Base-by-base conservation (phyloP, 805 yeast genomes). In the Cyberlindnera lachancei region DNA sequence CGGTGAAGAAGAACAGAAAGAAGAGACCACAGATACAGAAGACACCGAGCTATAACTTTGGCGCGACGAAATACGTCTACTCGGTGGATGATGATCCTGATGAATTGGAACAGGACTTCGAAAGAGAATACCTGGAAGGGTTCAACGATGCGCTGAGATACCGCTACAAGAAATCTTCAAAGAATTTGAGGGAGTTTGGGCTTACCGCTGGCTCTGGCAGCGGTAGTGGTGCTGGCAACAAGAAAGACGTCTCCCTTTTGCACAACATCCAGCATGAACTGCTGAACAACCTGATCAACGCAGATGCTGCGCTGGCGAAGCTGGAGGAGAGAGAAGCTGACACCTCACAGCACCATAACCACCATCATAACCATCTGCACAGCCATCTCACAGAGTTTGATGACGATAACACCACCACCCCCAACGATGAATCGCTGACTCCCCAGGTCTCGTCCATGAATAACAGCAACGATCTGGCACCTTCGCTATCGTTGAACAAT, bases 61-160 rank as follows among this genome's bases (percentile, higher is more conserved):
- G 15, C n/a, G 30, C 18, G 25, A 37, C 51, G 20, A 57, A 53
- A 30, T 52, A 63, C 26, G 54, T 81, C 1, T 85, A 78, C 52
- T 76, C 87, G 22, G 94, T 84, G 0, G 95, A 85, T 51, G 95
- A 85, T 53, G 86, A 80, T 46, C 73, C 81, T 26, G 72, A 73
- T 41, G 95, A 84, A 41, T 66, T 77, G 13, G 80, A 74, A 38
- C 73, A 70, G 13, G 82, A 73, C 42, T 55, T 68, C 33, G 72
- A 68, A 37, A 54, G 74, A 16, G 72, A 73, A 41, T 83, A 81
- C 48, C 45, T 75, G 20, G 94, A 81, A 48, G 92, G 92, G 0
- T 75, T 73, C 46, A 69, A 68, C 25, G 92, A 80, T 55, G 92
- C 88, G 0, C 48, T 82, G 31, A 68, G 75, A 31, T 64, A 70